Evolutionary conservation across 2,329 filamentous ascomycete species (phyloP).

Genomic region (Trichoderma sp.): DNA sequence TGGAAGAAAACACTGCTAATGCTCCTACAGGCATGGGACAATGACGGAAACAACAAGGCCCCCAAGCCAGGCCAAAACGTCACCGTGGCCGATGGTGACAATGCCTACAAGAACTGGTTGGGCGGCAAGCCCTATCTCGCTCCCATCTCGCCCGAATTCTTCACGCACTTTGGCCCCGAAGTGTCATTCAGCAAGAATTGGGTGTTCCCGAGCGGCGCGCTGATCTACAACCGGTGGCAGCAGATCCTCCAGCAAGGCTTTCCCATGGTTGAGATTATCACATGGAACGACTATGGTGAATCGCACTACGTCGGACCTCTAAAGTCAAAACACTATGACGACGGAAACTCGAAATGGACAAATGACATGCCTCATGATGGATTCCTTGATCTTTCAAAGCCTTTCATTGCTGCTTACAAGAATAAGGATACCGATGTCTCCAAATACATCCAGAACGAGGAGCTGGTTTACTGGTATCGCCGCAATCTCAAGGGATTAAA

Average conservation of each 20-base stretch:
- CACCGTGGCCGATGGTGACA: slow-evolving; percentile 42
- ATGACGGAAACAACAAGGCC: slow-evolving; percentile 51
- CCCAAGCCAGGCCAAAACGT: slow-evolving; percentile 38
- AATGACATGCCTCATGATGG: slow-evolving; percentile 55
- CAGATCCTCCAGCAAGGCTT: slow-evolving; percentile 47
- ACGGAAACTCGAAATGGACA: slow-evolving; percentile 51
- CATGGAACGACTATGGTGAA: slow-evolving; percentile 55
- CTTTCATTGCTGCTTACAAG: slow-evolving; percentile 56
- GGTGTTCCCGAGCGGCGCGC: slow-evolving; percentile 59
- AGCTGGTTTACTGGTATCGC: slow-evolving; percentile 59
- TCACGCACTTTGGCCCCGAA: slow-evolving; percentile 47
- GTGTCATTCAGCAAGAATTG: slow-evolving; percentile 46
- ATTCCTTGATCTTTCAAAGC: slow-evolving; percentile 56
- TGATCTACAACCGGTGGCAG: slow-evolving; percentile 62
- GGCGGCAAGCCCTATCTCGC: slow-evolving; percentile 51
- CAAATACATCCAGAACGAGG: slow-evolving; percentile 50
- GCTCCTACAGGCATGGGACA: slow-evolving; percentile 42
- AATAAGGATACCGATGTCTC: slow-evolving; percentile 43
- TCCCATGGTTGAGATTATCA: slow-evolving; percentile 51
- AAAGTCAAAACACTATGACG: slow-evolving; percentile 44
- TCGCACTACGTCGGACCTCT: slow-evolving; percentile 56
- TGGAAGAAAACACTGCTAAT: background rate
- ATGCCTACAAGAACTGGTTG: slow-evolving; percentile 39
- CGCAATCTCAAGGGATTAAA: slow-evolving; percentile 48
- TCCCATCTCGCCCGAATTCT: slow-evolving; percentile 49